Evolutionary conservation across 2,329 filamentous ascomycete species (phyloP), one percentile per base, ranked within the genome.

Genomic region (Nigrograna mackinnonii): DNA sequence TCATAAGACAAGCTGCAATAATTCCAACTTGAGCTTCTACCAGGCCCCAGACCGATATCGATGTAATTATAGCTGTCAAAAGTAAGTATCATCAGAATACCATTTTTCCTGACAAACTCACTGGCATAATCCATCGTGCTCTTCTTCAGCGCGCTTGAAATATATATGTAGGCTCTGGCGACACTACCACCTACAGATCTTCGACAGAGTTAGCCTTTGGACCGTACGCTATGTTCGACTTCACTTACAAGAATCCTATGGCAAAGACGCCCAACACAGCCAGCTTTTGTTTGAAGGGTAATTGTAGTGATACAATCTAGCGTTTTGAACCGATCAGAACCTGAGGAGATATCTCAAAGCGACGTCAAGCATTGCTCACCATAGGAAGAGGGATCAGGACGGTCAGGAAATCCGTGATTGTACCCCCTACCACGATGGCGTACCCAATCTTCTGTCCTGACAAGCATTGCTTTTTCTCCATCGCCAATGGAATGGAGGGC

Each of bases 1-100:
- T 47, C 22, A 32, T 30, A 4, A 22, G 20, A 26, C 39, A 43
- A n/a, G 44, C 44, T 20, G 44, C 44, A 18, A 47, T 30, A 14
- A 47, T 47, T 4, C 44, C 44, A 20, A 47, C 22, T 18, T 47
- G 44, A 16, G 32, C 14, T 20, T 47, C 44, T 12, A 43, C 32
- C 37, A 43, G 44, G 13, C 17, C 32, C 44, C 44, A 43, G 17
- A 47, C 37, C 13, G 21, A 43, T 20, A 35, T 43, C 4, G 31
- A 19, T n/a, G 44, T 43, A 14, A 47, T 22, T 2, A 17, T 20
- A 1, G 26, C 43, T 46, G 26, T 20, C 4, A 22, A 36, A 17
- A 22, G 19, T 33, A 6, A 37, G 26, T 38, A 21, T 17, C 11
- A 34, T 17, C 13, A 18, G 17, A 2, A 3, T 21, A 9, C 13